Conservation (phyloP, 1,139 yeast species). For the Geotrichum phurueaensis region DNA sequence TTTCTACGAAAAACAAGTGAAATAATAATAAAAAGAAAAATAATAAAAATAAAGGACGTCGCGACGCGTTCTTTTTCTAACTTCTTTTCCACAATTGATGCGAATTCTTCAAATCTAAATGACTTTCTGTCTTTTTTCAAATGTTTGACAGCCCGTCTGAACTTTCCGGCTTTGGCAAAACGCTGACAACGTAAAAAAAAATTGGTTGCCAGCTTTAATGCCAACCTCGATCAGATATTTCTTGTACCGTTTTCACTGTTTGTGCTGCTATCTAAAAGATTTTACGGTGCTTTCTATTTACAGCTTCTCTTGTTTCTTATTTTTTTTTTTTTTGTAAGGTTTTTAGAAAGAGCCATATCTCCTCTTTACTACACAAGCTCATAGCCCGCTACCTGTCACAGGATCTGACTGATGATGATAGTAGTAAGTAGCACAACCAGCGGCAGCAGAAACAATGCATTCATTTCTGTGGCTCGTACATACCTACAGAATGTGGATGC, state of each 20-base stretch:
- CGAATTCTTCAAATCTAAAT: neutral
- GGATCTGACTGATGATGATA: neutral
- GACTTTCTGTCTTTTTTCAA: neutral
- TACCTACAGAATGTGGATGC: neutral
- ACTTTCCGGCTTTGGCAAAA: neutral
- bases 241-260: too few species aligned
- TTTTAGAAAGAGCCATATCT: neutral
- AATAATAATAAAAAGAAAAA: too few species aligned
- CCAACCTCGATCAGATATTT: neutral
- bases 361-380: neutral
- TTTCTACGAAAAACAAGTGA: neutral
- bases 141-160: neutral
- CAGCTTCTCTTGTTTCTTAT: too few species aligned
- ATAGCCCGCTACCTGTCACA: neutral
- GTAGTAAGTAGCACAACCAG: too few species aligned
- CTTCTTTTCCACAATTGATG: neutral
- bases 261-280: too few species aligned
- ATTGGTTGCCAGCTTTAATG: neutral
- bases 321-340: too few species aligned
- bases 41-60: too few species aligned
- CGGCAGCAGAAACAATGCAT: too few species aligned
- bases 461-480: neutral
- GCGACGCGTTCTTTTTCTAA: neutral
- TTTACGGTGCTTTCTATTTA: too few species aligned
- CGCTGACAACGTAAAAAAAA: neutral